Conservation (phyloP, 257 asterid species). For the Solanum corneliomulleri region DNA sequence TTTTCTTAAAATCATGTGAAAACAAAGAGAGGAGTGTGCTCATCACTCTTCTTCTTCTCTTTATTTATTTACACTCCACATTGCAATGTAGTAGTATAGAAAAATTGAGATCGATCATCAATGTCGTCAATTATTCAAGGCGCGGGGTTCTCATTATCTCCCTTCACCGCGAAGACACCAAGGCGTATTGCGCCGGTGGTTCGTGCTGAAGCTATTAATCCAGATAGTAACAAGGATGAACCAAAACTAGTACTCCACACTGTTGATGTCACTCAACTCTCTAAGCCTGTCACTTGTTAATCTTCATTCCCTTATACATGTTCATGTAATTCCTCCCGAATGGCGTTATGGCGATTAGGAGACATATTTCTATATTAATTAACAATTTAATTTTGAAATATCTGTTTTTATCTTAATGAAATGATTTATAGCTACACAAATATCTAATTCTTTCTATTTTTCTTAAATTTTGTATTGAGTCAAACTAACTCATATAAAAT, state of each 20-base stretch:
- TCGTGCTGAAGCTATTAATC: constrained; percentile 68
- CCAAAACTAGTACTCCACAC: neutral
- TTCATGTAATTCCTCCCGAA: too few species aligned
- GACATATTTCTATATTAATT: too few species aligned
- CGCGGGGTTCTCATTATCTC: constrained; percentile 3
- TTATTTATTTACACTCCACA: neutral
- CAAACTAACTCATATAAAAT: too few species aligned
- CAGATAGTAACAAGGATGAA: constrained; percentile 58
- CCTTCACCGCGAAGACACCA: neutral
- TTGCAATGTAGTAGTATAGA: neutral
- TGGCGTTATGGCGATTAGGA: too few species aligned
- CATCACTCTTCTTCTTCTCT: neutral
- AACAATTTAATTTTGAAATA: too few species aligned
- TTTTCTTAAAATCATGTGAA: neutral
- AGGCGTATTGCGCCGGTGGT: constrained; percentile 60
- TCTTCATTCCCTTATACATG: too few species aligned
- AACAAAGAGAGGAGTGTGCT: neutral
- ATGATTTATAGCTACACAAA: too few species aligned
- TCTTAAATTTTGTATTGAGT: too few species aligned
- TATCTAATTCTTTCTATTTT: too few species aligned
- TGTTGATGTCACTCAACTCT: too few species aligned
- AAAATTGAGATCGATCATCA: constrained; percentile 1
- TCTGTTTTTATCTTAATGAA: too few species aligned
- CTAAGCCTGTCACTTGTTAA: too few species aligned
- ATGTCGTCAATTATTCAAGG: constrained; percentile 36